A percentile compares a stretch with the other conserved stretches of the same genome.
phyloP scores from a whole-genome alignment of 2,329 filamentous ascomycete species.

The Arthrobotrys musiformis region DNA sequence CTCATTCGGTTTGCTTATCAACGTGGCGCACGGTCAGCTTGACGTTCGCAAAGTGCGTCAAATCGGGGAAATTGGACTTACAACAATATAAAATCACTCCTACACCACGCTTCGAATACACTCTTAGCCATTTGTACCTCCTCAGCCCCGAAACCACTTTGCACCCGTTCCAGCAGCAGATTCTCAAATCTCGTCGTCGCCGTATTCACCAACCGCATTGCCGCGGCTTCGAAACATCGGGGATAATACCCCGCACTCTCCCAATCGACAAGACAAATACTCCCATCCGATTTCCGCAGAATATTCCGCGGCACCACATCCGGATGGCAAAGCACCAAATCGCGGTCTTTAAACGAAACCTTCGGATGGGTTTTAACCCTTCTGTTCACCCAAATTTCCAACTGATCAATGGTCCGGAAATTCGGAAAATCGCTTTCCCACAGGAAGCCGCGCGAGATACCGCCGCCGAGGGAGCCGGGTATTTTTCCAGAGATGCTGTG shows the following conservation, averaged over 20 bases:
- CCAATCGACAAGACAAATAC: conserved; percentile 1
- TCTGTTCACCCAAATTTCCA: neutral
- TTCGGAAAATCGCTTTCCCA: neutral
- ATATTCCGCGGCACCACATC: conserved; percentile 9
- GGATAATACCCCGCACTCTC: conserved; percentile 17
- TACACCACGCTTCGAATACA: too few relatives aligned
- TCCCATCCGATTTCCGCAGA: neutral
- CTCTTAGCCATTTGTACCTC: too few relatives aligned
- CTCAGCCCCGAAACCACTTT: too few relatives aligned
- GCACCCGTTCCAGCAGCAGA: neutral
- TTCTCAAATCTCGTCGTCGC: neutral
- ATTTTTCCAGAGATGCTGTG: neutral
- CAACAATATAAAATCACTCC: too few relatives aligned
- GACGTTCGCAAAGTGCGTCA: too few relatives aligned
- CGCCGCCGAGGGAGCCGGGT: neutral
- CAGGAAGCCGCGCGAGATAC: too few relatives aligned
- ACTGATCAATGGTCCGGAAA: neutral
- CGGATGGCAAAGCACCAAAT: conserved; percentile 12
- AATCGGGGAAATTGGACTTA: too few relatives aligned
- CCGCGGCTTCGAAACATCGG: neutral
- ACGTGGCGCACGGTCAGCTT: too few relatives aligned
- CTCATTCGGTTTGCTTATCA: too few relatives aligned
- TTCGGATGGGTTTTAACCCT: neutral
- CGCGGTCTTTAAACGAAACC: neutral
- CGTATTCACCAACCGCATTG: neutral